Base-by-base conservation (phyloP, 2,329 filamentous ascomycete species). In the Metarhizium album region DNA sequence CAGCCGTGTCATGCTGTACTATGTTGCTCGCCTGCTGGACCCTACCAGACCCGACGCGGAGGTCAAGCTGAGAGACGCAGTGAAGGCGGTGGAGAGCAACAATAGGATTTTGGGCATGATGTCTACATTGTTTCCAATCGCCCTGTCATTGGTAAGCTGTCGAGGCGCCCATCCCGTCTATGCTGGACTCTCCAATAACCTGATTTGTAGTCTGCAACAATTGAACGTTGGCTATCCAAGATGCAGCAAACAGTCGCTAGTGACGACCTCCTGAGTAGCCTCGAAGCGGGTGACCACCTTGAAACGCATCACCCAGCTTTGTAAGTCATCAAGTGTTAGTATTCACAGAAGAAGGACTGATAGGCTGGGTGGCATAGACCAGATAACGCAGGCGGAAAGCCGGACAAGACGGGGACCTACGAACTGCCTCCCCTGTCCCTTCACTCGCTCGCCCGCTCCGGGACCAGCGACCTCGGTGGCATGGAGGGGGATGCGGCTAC, bases 1-100 rank as follows among this genome's bases (percentile, higher is more conserved):
- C 54, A 73, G 68, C 46, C 65, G 72, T 4, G 68, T 73, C 37
- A 73, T 74, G 68, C 57, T 74, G 1, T 74, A 74, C 56, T 73
- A 73, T 51, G 64, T 73, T n/a, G 71, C 69, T 3, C 65, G 70
- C 16, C 57, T 74, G 6, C 60, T 73, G 5, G 69, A 70, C 27
- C 62, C 67, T 1, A 62, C 53, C 31, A 57, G 65, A 14, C 55
- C 62, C 1, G 67, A 68, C 51, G 67, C 67, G 8, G 59, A 65
- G 29, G 59, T 60, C 6, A 66, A 64, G 49, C 64, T 71, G 50
- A 59, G 60, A 16, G 67, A 69, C n/a, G 67, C 67, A 4, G 64
- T 71, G 46, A 61, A 62, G 38, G 63, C 67, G 0, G 67, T 70
- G n/a, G 65, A 70, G 57, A 70, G 65, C 53, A 71, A 71, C 45